Percentiles rank a stretch among this genome's conserved stretches.
These are phyloP conservation scores for Eudorina sp. DNA, from an alignment of 139 green algal genomes.

Conservation along the genomic window DNA sequence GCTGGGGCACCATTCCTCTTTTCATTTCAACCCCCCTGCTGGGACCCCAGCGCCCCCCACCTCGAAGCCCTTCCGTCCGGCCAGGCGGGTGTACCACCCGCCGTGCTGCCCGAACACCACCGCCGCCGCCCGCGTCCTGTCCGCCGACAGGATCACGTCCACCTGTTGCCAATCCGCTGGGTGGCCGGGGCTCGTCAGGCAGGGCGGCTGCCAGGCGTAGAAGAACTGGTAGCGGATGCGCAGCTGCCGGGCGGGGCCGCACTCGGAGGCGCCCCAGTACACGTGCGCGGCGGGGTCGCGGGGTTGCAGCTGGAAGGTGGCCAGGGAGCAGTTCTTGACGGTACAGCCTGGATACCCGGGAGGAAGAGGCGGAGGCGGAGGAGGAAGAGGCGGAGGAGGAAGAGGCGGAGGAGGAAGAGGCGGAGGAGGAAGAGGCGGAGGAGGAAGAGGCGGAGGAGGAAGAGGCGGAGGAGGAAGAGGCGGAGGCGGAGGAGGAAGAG, in stretches of 20 bases:
- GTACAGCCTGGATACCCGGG: background rate
- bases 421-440: background rate
- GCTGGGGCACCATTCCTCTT: too few relatives aligned
- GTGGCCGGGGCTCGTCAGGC: background rate
- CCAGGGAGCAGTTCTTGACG: background rate
- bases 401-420: background rate
- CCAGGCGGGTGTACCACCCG: background rate
- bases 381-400: background rate
- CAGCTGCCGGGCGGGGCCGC: background rate
- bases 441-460: too few relatives aligned
- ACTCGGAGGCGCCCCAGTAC: background rate
- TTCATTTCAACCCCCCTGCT: too few relatives aligned
- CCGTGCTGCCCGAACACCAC: background rate
- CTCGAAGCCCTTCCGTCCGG: background rate
- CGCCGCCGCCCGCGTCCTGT: background rate
- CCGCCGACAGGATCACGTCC: background rate
- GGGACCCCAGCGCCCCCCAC: too few relatives aligned
- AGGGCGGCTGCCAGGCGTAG: constrained; percentile 24
- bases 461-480: too few relatives aligned
- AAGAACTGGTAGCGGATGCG: constrained; percentile 13
- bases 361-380: background rate
- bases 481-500: too few relatives aligned
- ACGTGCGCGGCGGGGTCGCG: background rate
- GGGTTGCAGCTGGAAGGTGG: background rate
- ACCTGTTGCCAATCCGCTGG: background rate